A percentile compares a stretch with the other conserved stretches of the same genome.
Conservation (phyloP, 2,329 filamentous ascomycete genomes). For the Claviceps capensis region DNA sequence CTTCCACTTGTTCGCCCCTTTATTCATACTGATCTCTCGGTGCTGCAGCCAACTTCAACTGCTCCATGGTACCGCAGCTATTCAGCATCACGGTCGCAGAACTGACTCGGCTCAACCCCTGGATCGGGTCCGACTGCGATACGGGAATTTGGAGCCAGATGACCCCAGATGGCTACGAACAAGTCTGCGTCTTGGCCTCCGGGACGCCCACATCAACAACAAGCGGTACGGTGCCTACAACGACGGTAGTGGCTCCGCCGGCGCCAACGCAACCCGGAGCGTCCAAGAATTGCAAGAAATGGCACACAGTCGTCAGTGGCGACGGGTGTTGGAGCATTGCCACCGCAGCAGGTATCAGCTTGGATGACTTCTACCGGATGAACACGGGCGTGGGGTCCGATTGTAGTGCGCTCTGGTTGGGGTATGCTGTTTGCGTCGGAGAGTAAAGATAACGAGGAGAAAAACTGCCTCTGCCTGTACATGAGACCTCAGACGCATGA, state of each 20-base stretch:
- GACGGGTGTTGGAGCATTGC: background rate
- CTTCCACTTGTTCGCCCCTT: background rate
- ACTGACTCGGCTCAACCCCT: constrained; percentile 1
- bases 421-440: background rate
- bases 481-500: too few species aligned
- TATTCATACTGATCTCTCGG: too few species aligned
- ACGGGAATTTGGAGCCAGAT: background rate
- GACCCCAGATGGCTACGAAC: background rate
- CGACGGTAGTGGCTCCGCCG: background rate
- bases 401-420: background rate
- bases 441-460: background rate
- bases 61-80: background rate
- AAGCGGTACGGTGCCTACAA: background rate
- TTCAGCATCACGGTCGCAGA: background rate
- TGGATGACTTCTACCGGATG: constrained; percentile 1
- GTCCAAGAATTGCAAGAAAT: background rate
- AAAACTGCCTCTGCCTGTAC: background rate
- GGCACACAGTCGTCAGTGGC: background rate
- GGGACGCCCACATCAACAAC: background rate
- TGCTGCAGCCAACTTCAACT: background rate
- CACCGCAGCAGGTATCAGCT: background rate
- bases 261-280: background rate
- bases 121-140: constrained; percentile 1
- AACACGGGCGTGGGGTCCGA: background rate
- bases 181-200: background rate